Evolutionary conservation across 768 basidiomycete species (phyloP).

Genomic region (Lactifluus echinatus): DNA sequence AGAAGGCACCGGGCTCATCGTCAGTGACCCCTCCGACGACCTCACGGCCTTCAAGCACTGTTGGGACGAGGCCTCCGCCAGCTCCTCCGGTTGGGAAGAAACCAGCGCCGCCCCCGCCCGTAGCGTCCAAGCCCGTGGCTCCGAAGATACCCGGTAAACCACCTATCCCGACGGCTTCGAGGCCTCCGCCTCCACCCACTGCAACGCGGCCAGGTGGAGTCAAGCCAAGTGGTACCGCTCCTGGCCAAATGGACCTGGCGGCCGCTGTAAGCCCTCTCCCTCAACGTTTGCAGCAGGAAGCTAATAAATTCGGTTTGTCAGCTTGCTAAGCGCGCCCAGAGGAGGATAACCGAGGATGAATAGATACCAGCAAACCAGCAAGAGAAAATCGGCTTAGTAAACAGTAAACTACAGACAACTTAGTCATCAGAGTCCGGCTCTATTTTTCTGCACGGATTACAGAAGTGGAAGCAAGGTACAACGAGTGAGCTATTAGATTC

Average conservation of each 20-base stretch:
- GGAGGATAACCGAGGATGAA: slow-evolving; percentile 8
- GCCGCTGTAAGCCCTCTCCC: slow-evolving; percentile 53
- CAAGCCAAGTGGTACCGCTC: slow-evolving; percentile 35
- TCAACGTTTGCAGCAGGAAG: slow-evolving; percentile 4
- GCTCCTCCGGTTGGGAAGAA: slow-evolving; percentile 52
- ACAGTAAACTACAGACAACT: too few relatives aligned
- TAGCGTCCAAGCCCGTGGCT: slow-evolving; percentile 44
- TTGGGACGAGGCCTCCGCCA: slow-evolving; percentile 41
- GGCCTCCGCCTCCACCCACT: slow-evolving; percentile 36
- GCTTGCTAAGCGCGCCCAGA: slow-evolving; percentile 75
- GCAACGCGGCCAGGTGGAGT: slow-evolving; percentile 31
- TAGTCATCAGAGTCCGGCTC: background rate
- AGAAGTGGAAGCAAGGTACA: slow-evolving; percentile 7
- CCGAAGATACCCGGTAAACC: slow-evolving; percentile 51
- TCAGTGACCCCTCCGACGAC: slow-evolving; percentile 32
- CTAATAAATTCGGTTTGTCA: slow-evolving; percentile 25
- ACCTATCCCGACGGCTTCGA: slow-evolving; percentile 48
- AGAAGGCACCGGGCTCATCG: slow-evolving; percentile 38
- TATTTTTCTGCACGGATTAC: background rate
- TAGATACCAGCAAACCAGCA: too few relatives aligned
- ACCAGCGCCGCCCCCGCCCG: slow-evolving; percentile 43
- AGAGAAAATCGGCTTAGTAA: too few relatives aligned
- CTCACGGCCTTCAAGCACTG: slow-evolving; percentile 45
- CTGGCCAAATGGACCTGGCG: slow-evolving; percentile 70
- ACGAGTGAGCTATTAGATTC: slow-evolving; percentile 15